Base-by-base conservation (phyloP, 2,329 filamentous ascomycete genomes). In the Fusarium verticillioides region DNA sequence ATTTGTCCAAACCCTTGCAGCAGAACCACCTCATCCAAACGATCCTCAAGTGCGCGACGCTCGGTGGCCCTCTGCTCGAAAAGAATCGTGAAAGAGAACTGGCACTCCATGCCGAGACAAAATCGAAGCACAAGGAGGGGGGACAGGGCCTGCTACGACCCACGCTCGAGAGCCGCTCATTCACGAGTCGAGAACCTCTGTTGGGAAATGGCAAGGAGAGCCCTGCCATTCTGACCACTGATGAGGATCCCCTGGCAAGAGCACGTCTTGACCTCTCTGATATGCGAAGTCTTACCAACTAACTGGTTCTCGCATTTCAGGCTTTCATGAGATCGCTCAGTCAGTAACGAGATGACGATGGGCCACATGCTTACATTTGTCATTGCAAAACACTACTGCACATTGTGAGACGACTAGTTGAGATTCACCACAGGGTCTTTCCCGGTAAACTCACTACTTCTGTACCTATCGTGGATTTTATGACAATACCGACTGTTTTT, bases 1-100 rank as follows among this genome's bases (percentile, higher is more conserved):
- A 99, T 80, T 87, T 99, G 46, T 97, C 96, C 23, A 99, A 99
- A 82, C 96, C 96, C 32, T 87, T 98, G 69, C 97, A 98, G 83
- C 96, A 97, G 80, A 98, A 97, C 81, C 94, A 97, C 82, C 92
- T 98, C 79, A 98, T 98, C 79, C 96, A 98, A 84, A 98, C 95
- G 2, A 98, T 99, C 68, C 89, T 98, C 73, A 97, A 98, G 82
- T 98, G 96, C 81, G 96, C 95, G 18, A 98, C 96, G 9, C 91
- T 98, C 39, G 95, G 96, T 65, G 93, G 94, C 50, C 92, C 92
- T 57, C 86, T 97, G 60, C 88, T 96, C 59, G 94, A 96, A 81
- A 93, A 94, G 83, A 92, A 92, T 77, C 84, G 90, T 57, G 90
- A 92, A 80, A 85, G 86, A 65, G 89, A 89, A 81, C 83, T 87